Base-by-base conservation (phyloP, 2,329 filamentous ascomycete species). In the Diaporthe aspalathi region DNA sequence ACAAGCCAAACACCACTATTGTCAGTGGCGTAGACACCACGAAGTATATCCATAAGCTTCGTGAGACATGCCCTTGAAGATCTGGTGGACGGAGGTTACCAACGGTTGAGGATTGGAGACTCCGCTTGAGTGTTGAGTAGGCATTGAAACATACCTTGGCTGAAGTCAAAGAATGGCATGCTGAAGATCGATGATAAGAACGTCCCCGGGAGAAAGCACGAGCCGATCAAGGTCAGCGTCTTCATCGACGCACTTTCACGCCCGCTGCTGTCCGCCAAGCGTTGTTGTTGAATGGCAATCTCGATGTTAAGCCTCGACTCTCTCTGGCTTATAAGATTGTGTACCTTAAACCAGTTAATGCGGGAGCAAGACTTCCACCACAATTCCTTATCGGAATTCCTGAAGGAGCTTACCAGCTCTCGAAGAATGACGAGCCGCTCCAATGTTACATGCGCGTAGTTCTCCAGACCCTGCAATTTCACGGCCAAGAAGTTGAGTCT, bases 381-480 rank as follows among this genome's bases (percentile, higher is more conserved):
- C 17, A 65, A 12, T 22, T 11, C 8, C 74, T 35, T 35, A 35
- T 5, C 5, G 5, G 9, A 35, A 9, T 35, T 35, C 32, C 32
- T 35, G 32, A 9, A 35, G 32, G 5, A 35, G 5, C 80, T 71
- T 72, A 82, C 80, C 52, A 79, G 78, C 49, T 77, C 77, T 47
- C 79, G 73, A 68, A 81, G 79, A 14, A 79, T 77, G 20, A 78
- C 77, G 2, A 83, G 73, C 38, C 81, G 71, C 54, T 81, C 77
- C 24, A 81, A 63, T 0, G 80, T 80, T 0, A 80, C 80, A 66
- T 80, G 76, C 1, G 78, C 76, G 71, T 82, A 82, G 40, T 73
- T 79, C 12, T 81, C 80, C 9, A 81, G 75, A 6, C 79, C 79
- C n/a, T 81, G 77, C 12, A 81, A 74, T 71, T 81, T 82, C 8